Percentiles rank a stretch among this genome's conserved stretches.
Evolutionary conservation across 2,329 filamentous ascomycete genomes (phyloP).

Genomic region (Aspergillus fijiensis): DNA sequence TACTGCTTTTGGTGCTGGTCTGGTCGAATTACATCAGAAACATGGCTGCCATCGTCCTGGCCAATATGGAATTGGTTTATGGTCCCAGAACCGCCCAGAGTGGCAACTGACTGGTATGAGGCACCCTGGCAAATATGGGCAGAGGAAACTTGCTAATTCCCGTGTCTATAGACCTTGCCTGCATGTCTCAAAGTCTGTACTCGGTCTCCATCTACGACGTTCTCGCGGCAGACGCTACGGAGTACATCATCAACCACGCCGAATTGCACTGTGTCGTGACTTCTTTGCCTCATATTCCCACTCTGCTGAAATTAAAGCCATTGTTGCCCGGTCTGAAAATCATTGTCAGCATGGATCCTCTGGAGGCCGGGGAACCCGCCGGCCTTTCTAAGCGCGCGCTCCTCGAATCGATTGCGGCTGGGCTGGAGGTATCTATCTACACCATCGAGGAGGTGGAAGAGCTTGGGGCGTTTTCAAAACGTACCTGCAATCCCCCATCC

Average conservation of each 20-base stretch:
- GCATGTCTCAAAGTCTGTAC: slow-evolving; percentile 82
- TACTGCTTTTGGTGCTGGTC: slow-evolving; percentile 79
- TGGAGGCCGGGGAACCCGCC: slow-evolving; percentile 74
- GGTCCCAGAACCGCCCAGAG: slow-evolving; percentile 84
- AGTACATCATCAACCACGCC: slow-evolving; percentile 94
- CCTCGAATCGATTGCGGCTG: slow-evolving; percentile 69
- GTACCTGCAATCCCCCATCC: slow-evolving; percentile 68
- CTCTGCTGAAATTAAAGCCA: slow-evolving; percentile 76
- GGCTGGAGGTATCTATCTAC: slow-evolving; percentile 74
- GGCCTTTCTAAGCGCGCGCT: slow-evolving; percentile 78
- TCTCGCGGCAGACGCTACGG: slow-evolving; percentile 82
- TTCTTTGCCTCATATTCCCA: slow-evolving; percentile 76
- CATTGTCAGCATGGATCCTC: slow-evolving; percentile 80
- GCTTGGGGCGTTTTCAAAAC: slow-evolving; percentile 69
- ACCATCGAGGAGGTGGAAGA: slow-evolving; percentile 79
- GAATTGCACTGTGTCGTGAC: slow-evolving; percentile 72
- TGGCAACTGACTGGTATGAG: slow-evolving; percentile 75
- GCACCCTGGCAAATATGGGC: not conserved
- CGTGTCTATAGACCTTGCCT: slow-evolving; percentile 67
- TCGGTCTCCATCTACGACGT: slow-evolving; percentile 96
- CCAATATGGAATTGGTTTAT: slow-evolving; percentile 73
- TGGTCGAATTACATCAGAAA: slow-evolving; percentile 77
- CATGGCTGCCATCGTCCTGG: slow-evolving; percentile 63
- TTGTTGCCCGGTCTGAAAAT: slow-evolving; percentile 78
- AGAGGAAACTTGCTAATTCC: not conserved